Base-by-base conservation (phyloP, 2,329 filamentous ascomycete genomes). In the Uncinocarpus reesii region DNA sequence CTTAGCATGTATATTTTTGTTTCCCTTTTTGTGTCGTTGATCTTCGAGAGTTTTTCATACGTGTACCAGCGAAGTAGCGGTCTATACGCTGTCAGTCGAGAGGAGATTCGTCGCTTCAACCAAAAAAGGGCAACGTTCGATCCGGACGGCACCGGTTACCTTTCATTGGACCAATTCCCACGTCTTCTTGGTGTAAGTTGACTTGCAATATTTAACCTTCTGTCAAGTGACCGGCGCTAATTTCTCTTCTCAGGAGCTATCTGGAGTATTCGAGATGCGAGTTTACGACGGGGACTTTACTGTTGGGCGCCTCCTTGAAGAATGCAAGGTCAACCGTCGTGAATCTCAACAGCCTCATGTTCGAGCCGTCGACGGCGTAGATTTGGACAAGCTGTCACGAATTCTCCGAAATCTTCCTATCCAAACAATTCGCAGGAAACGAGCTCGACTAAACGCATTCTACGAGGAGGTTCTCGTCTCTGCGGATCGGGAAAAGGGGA, bases 1-100 rank as follows among this genome's bases (percentile, higher is more conserved):
- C 77, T 98, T 67, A 96, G 90, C 84, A 98, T 98, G 92, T 98
- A 98, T 69, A 94, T 98, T 60, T 98, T 98, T 61, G 90, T 96
- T 62, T 95, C 90, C 61, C 71, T 98, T 62, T 98, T 98, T 65
- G 90, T 98, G 51, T 98, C 92, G 42, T 80, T 98, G 64, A 98
- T 98, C 57, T 98, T 93, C 69, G 92, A 98, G 71, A 96, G 89
- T 68, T 98, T 98, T 75, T 95, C 88, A 64, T 98, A 98, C 61
- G 92, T 98, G 54, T 98, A 96, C 64, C 93, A 98, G 69, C 80
- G 88, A 54, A 95, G 90, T 52, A 95, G 86, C 60, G 87, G 88
- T n/a, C 76, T 95, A 57, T 87, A 85, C 4, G 83, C 85, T 52
- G 83, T 98, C 58, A 93, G 87, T 59, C 79, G 92, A 55, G 88